A percentile compares a stretch with the other conserved stretches of the same genome.
Conservation (phyloP, 1,139 yeast genomes). For the Pichia sp. region DNA sequence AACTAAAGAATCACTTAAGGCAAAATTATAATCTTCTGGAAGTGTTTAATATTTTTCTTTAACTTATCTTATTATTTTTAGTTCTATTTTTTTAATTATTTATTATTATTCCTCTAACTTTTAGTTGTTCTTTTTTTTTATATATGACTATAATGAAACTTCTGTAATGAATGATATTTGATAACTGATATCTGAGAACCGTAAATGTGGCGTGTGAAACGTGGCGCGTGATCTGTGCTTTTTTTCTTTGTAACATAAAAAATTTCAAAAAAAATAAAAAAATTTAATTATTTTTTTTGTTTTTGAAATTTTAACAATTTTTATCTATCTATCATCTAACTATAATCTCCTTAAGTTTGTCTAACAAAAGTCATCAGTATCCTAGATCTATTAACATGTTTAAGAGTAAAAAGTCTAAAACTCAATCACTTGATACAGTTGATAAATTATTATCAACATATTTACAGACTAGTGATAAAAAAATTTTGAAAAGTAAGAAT, state of each 20-base stretch:
- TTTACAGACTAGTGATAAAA: slow-evolving; percentile 20
- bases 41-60: not conserved
- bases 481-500: slow-evolving; percentile 7
- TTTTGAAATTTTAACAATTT: not conserved
- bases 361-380: no score
- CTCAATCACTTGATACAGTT: slow-evolving; percentile 21
- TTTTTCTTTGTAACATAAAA: not conserved
- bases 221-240: not conserved
- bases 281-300: not conserved
- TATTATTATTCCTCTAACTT: no score
- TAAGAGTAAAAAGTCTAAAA: slow-evolving; percentile 22
- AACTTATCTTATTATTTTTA: not conserved
- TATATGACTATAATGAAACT: no score
- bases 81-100: slow-evolving; percentile 5
- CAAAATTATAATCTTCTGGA: slow-evolving; percentile 16
- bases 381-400: slow-evolving; percentile 16
- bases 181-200: no score
- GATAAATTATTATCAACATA: slow-evolving; percentile 24
- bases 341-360: no score
- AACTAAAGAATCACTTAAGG: slow-evolving; percentile 18
- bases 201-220: not conserved
- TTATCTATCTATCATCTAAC: not conserved
- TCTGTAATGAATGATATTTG: not conserved
- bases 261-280: not conserved
- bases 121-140: not conserved